A percentile compares a stretch with the other conserved stretches of the same genome.
Conservation (phyloP, 176 grass and related monocot species). For the Aegilops umbellulata region DNA sequence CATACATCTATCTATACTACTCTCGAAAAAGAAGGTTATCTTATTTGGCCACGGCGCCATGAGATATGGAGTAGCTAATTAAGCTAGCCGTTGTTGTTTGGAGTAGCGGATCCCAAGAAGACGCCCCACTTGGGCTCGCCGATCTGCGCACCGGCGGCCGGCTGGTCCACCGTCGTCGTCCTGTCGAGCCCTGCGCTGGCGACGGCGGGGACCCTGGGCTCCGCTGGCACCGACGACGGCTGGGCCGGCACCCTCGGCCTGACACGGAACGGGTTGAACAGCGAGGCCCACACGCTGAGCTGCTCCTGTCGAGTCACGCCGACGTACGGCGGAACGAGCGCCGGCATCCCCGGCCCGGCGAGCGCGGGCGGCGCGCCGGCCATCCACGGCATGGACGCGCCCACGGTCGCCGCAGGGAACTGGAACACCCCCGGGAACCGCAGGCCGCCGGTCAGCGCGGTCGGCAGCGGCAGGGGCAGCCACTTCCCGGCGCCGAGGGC, state of each 20-base stretch:
- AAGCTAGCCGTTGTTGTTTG: not conserved
- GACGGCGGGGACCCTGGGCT: constrained; percentile 6
- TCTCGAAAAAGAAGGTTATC: not conserved
- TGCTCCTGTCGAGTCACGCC: constrained; percentile 49
- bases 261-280: constrained; percentile 51
- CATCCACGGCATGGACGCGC: constrained; percentile 29
- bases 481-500: constrained; percentile 24
- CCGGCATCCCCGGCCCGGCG: not conserved
- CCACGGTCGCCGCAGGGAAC: not conserved
- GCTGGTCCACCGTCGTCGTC: constrained; percentile 27
- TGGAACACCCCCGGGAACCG: constrained; percentile 27
- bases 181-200: constrained; percentile 25
- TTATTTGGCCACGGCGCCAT: not conserved
- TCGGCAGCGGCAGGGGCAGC: constrained; percentile 37
- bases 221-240: not conserved
- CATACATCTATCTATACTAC: too few species aligned
- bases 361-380: constrained; percentile 22
- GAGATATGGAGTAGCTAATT: not conserved
- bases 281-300: constrained; percentile 52
- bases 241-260: constrained; percentile 18
- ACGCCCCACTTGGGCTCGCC: constrained; percentile 46
- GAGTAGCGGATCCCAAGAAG: constrained; percentile 9
- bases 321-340: constrained; percentile 39
- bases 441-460: constrained; percentile 16
- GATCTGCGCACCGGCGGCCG: not conserved